Evolutionary conservation across 2,329 filamentous ascomycete species (phyloP).

Genomic region (Graphilbum ipis-grandicollis): DNA sequence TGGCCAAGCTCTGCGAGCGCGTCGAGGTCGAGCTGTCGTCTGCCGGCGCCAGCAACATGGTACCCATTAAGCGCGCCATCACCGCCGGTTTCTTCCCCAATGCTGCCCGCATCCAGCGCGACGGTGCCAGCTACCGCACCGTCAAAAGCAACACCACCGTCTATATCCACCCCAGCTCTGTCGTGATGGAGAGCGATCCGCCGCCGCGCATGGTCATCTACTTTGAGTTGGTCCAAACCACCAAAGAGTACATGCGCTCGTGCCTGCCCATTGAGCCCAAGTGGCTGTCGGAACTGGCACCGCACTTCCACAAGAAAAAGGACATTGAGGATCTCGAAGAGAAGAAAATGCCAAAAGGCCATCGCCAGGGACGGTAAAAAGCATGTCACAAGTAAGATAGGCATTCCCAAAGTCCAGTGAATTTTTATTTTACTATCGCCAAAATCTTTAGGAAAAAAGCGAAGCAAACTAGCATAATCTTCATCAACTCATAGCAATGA

Average conservation of each 20-base stretch:
- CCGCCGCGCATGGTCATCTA: slow-evolving; percentile 71
- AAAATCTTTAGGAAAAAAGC: too few relatives aligned
- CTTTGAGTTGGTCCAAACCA: slow-evolving; percentile 65
- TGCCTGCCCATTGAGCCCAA: slow-evolving; percentile 69
- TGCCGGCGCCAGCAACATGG: slow-evolving; percentile 51
- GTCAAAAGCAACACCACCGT: slow-evolving; percentile 82
- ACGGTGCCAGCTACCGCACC: slow-evolving; percentile 77
- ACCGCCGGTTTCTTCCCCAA: slow-evolving; percentile 92
- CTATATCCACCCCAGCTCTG: slow-evolving; percentile 78
- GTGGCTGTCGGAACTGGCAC: slow-evolving; percentile 80
- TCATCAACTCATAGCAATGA: too few relatives aligned
- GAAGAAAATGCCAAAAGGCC: slow-evolving; percentile 36
- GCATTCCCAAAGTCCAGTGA: too few relatives aligned
- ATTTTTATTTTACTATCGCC: too few relatives aligned
- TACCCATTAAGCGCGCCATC: slow-evolving; percentile 72
- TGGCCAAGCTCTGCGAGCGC: slow-evolving; percentile 80
- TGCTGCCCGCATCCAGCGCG: slow-evolving; percentile 65
- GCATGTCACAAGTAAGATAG: too few relatives aligned
- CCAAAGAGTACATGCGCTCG: slow-evolving; percentile 83
- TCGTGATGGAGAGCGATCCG: slow-evolving; percentile 62
- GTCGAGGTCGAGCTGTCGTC: slow-evolving; percentile 65
- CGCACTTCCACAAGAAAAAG: slow-evolving; percentile 87
- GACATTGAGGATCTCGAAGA: slow-evolving; percentile 72
- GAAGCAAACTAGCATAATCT: too few relatives aligned
- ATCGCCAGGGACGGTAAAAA: background rate